phyloP scores from a whole-genome alignment of 495 filamentous ascomycete species.

The Neurospora sp. region DNA sequence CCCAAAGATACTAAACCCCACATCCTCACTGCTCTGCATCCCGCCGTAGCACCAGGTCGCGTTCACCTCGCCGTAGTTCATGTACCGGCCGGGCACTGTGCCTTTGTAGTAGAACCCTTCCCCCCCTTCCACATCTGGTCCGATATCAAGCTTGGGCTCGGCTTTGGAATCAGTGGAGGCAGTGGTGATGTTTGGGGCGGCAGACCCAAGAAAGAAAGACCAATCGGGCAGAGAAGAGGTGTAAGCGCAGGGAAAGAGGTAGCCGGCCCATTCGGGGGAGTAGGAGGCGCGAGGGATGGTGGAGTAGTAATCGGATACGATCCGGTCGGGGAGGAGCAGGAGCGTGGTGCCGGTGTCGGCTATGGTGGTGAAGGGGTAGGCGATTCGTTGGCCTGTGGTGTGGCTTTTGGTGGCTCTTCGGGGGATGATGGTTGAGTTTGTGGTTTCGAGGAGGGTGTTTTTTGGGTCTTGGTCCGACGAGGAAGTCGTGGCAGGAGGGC shows the following conservation, averaged over 20 bases:
- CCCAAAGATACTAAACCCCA: slow-evolving; percentile 58
- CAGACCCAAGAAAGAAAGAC: slow-evolving; percentile 4
- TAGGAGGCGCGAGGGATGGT: slow-evolving; percentile 44
- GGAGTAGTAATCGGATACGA: slow-evolving; percentile 52
- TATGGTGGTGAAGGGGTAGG: slow-evolving; percentile 33
- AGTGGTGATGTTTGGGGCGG: neutral
- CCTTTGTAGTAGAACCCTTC: slow-evolving; percentile 22
- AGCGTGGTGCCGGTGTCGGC: slow-evolving; percentile 62
- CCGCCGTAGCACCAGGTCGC: slow-evolving; percentile 46
- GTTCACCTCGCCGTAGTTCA: slow-evolving; percentile 40
- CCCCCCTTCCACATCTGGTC: slow-evolving; percentile 16
- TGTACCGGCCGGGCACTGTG: slow-evolving; percentile 20
- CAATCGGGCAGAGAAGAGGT: slow-evolving; percentile 6
- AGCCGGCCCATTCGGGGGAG: slow-evolving; percentile 34
- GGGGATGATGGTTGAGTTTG: neutral
- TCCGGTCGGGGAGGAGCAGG: slow-evolving; percentile 39
- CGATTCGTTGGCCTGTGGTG: slow-evolving; percentile 5
- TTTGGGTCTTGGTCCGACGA: slow-evolving; percentile 39
- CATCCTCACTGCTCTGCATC: slow-evolving; percentile 49
- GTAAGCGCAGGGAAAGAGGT: neutral
- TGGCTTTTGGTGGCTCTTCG: neutral
- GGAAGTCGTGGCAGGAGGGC: neutral
- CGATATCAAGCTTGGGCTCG: neutral
- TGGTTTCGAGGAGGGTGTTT: neutral
- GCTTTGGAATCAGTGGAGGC: neutral